A percentile compares a stretch with the other conserved stretches of the same genome.
phyloP scores from a whole-genome alignment of 768 basidiomycete genomes.

The Naematelia aurantialba region DNA sequence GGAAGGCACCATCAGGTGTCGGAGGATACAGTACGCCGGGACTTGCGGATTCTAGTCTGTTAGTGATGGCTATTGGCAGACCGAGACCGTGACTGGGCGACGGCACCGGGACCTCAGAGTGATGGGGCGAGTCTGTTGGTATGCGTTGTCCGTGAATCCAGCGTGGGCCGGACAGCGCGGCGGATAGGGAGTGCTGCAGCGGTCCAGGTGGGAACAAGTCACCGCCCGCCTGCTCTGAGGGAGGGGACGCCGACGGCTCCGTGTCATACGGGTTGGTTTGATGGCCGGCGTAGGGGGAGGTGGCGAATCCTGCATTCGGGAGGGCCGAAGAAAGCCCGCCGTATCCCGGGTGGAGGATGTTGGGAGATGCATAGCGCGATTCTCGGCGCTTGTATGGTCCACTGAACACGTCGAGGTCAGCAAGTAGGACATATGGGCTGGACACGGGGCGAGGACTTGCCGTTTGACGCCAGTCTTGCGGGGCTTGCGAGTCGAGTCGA shows the following conservation, averaged over 20 bases:
- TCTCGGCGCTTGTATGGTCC: conserved; percentile 39
- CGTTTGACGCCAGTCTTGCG: conserved; percentile 46
- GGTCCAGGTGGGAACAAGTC: not conserved
- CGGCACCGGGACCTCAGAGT: conserved; percentile 1
- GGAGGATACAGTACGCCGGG: conserved; percentile 14
- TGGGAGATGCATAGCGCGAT: conserved; percentile 7
- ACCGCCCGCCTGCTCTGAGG: no score
- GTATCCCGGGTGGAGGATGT: not conserved
- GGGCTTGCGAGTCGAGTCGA: conserved; percentile 41
- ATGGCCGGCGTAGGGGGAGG: not conserved
- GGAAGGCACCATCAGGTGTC: conserved; percentile 15
- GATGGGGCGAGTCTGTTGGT: not conserved
- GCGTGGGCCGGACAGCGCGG: conserved; percentile 18
- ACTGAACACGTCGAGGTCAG: conserved; percentile 4
- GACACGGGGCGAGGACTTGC: conserved; percentile 16
- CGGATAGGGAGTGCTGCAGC: conserved; percentile 9
- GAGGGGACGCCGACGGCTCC: not conserved
- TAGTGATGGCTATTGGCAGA: no score
- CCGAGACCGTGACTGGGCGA: no score
- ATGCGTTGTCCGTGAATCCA: conserved; percentile 29
- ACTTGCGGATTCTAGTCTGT: not conserved
- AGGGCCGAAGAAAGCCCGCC: not conserved
- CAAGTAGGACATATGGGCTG: not conserved
- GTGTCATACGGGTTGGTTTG: not conserved
- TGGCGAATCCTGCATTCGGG: no score